Evolutionary conservation across 495 filamentous ascomycete genomes (phyloP).

Genomic region (Talaromyces thailandensis): DNA sequence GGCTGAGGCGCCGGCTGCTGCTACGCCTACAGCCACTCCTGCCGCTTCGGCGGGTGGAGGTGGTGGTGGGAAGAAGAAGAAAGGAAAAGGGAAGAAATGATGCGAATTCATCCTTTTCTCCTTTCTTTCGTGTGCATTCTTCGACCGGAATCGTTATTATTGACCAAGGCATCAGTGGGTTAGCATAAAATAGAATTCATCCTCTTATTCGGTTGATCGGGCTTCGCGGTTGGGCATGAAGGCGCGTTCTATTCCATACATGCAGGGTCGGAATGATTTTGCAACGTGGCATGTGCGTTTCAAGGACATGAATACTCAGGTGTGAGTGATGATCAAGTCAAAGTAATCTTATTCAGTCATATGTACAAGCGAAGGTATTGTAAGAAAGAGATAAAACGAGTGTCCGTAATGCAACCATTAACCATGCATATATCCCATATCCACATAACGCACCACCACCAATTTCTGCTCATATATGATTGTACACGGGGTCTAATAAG

Average conservation of each 20-base stretch:
- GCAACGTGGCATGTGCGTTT: neutral
- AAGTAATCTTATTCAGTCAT: neutral
- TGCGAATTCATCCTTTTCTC: neutral
- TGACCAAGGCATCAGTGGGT: neutral
- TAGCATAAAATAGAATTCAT: neutral
- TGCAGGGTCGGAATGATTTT: neutral
- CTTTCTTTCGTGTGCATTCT: neutral
- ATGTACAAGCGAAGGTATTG: neutral
- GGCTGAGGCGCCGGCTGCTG: constrained; percentile 13
- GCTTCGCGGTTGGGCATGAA: neutral
- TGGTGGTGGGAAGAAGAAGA: constrained; percentile 40
- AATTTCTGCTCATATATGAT: neutral
- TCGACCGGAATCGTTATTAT: no score
- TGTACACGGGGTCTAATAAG: neutral
- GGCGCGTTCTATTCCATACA: neutral
- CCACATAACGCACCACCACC: neutral
- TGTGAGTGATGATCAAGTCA: neutral
- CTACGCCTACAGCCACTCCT: constrained; percentile 4
- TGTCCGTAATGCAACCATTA: constrained; percentile 1
- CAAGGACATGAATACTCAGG: neutral
- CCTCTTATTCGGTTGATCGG: neutral
- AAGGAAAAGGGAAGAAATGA: constrained; percentile 49
- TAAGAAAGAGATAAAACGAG: constrained; percentile 1
- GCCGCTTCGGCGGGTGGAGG: constrained; percentile 15
- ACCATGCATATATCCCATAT: neutral